Evolutionary conservation across 2,329 filamentous ascomycete species (phyloP), one percentile per base, ranked within the genome.

Genomic region (Bimuria novae-zelandiae): DNA sequence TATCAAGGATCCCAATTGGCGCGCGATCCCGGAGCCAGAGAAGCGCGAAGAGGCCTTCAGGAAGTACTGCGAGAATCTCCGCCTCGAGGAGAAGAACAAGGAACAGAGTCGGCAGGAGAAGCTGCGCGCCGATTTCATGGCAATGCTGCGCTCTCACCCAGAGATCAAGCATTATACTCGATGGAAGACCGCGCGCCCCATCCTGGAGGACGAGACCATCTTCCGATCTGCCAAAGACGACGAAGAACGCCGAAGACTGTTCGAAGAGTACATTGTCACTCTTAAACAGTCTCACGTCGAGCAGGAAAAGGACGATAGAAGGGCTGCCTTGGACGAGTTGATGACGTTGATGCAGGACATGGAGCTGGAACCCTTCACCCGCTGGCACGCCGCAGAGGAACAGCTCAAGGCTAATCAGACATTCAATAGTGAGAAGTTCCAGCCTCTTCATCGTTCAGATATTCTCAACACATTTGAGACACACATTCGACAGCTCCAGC

Each of bases 91-190:
- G 78, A 94, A 95, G 79, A 91, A 95, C 74, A 89, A 89, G 63
- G 92, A 92, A 70, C 93, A 96, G 76, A 93, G 97, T 77, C 88
- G 94, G 71, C 82, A 96, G 74, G 83, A 90, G 65, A 97, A 97
- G 79, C 82, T 97, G 69, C 90, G 92, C 67, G 83, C 89, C 74
- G 94, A 97, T 80, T 99, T 99, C 75, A 89, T 89, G 63, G 92
- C 88, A 50, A 99, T 99, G 94, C 83, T 99, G 62, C 91, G 89
- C 76, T 92, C 92, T 61, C 93, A 99, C 74, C 92, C 92, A 56
- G 94, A 99, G 75, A 97, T 99, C 75, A 94, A 92, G 75, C 86
- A 97, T 73, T 97, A 95, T 75, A 97, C 93, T 36, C 89, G 92
- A 56, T 99, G 94, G 94, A 96, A 92, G 82, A 97, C 91, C 14